Evolutionary conservation across 129 eudicot species (phyloP).

Genomic region (Lactuca saligna): DNA sequence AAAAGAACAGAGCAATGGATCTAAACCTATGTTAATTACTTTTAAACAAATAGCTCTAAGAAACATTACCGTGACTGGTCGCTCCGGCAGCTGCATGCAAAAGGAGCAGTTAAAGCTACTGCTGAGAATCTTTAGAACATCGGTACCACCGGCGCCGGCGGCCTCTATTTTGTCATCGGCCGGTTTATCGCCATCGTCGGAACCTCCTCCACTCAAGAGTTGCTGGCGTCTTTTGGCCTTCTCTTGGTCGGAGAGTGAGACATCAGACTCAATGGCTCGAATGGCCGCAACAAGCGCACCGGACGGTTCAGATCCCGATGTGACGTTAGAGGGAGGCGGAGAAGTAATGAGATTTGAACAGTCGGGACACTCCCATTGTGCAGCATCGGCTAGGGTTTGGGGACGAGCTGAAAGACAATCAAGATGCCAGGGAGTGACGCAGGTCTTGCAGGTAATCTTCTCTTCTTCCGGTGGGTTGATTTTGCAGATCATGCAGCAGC

Average conservation of each 20-base stretch:
- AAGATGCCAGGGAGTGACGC: constrained; percentile 89
- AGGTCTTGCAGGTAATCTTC: constrained; percentile 62
- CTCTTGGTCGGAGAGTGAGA: constrained; percentile 55
- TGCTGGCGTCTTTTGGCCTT: constrained; percentile 71
- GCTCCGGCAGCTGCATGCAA: constrained; percentile 83
- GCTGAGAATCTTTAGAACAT: constrained; percentile 52
- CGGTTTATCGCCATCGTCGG: constrained; percentile 7
- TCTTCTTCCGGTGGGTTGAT: constrained; percentile 47
- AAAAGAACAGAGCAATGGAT: background rate
- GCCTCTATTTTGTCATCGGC: constrained; percentile 17
- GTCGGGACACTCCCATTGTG: constrained; percentile 80
- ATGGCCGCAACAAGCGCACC: constrained; percentile 47
- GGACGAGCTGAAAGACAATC: constrained; percentile 54
- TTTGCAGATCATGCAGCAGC: constrained; percentile 78
- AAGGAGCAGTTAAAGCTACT: constrained; percentile 68
- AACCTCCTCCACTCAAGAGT: constrained; percentile 50
- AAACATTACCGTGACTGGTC: constrained; percentile 77
- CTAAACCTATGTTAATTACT: background rate
- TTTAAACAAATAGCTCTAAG: background rate
- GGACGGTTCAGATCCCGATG: constrained; percentile 33
- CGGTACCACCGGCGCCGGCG: constrained; percentile 27
- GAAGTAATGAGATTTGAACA: constrained; percentile 47
- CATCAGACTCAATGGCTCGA: constrained; percentile 71
- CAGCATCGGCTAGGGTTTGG: constrained; percentile 45
- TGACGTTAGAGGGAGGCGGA: constrained; percentile 16